Evolutionary conservation across 2,329 filamentous ascomycete species (phyloP).

Genomic region (Pseudogymnoascus pannorum): DNA sequence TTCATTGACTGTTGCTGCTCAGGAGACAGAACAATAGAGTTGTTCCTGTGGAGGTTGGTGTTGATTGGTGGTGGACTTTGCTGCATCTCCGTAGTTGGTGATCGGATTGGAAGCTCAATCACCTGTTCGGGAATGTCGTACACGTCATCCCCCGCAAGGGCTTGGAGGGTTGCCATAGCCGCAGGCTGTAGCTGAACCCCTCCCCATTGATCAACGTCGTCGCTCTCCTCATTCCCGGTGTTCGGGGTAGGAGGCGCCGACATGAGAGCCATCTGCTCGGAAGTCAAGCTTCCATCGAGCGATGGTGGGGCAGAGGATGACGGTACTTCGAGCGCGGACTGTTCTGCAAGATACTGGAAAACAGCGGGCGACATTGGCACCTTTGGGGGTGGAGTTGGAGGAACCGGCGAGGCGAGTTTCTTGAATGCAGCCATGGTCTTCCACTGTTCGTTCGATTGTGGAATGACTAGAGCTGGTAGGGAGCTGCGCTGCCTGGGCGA

Average conservation of each 20-base stretch:
- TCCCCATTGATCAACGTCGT: constrained; percentile 55
- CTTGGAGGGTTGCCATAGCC: constrained; percentile 72
- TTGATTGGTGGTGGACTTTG: constrained; percentile 45
- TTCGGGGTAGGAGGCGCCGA: constrained; percentile 83
- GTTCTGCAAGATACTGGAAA: constrained; percentile 57
- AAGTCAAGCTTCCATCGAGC: constrained; percentile 73
- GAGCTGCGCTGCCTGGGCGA: constrained; percentile 21
- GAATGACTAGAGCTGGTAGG: constrained; percentile 46
- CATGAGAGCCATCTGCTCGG: constrained; percentile 75
- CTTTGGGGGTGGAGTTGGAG: constrained; percentile 56
- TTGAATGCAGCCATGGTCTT: constrained; percentile 40
- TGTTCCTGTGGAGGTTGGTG: constrained; percentile 32
- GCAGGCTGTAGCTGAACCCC: constrained; percentile 70
- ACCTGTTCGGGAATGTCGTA: constrained; percentile 56
- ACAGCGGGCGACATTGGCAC: constrained; percentile 71
- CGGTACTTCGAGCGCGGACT: constrained; percentile 59
- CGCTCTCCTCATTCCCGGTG: constrained; percentile 49
- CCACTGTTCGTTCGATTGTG: constrained; percentile 35
- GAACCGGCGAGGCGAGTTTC: constrained; percentile 49
- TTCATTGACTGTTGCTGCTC: constrained; percentile 54
- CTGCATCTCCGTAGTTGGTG: constrained; percentile 43
- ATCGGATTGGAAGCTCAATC: constrained; percentile 41
- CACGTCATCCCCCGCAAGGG: constrained; percentile 51
- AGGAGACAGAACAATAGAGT: constrained; percentile 38
- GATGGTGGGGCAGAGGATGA: constrained; percentile 77